Percentiles rank a stretch among this genome's conserved stretches.
These are phyloP conservation scores for Geum urbanum DNA, from an alignment of 306 rosid genomes.

Conservation along the genomic window DNA sequence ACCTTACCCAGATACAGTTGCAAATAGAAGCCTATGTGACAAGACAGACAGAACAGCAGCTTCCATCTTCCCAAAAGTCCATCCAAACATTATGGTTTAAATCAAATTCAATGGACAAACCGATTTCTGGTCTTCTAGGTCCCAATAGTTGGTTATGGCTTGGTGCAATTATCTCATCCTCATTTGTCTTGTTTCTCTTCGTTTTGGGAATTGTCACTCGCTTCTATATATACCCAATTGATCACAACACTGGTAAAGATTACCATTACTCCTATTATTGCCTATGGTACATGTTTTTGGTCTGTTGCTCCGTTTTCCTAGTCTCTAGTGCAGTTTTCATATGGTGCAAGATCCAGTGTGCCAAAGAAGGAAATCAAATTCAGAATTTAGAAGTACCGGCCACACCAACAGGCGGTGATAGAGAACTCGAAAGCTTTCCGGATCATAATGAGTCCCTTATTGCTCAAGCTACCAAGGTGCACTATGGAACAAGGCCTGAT, in stretches of 20 bases:
- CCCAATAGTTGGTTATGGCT: conserved; percentile 44
- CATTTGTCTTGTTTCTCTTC: conserved; percentile 37
- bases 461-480: conserved; percentile 32
- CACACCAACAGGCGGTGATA: conserved; percentile 23
- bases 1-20: conserved; percentile 13
- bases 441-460: conserved; percentile 20
- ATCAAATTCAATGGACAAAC: conserved; percentile 30
- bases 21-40: conserved; percentile 46
- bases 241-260: conserved; percentile 10
- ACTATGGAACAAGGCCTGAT: conserved; percentile 40
- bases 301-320: conserved; percentile 30
- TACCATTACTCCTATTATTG: conserved; percentile 34
- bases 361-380: conserved; percentile 20
- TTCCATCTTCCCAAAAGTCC: conserved; percentile 8
- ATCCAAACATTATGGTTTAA: conserved; percentile 31
- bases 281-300: conserved; percentile 44
- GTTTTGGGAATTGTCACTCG: conserved; percentile 37
- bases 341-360: conserved; percentile 32
- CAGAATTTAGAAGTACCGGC: conserved; percentile 22
- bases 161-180: conserved; percentile 32
- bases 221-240: conserved; percentile 41
- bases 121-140: conserved; percentile 32
- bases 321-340: conserved; percentile 32
- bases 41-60: conserved; percentile 30
- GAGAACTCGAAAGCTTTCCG: conserved; percentile 44